A percentile compares a stretch with the other conserved stretches of the same genome.
Conservation (phyloP, 257 asterid species). For the Cynanchum wilfordii region DNA sequence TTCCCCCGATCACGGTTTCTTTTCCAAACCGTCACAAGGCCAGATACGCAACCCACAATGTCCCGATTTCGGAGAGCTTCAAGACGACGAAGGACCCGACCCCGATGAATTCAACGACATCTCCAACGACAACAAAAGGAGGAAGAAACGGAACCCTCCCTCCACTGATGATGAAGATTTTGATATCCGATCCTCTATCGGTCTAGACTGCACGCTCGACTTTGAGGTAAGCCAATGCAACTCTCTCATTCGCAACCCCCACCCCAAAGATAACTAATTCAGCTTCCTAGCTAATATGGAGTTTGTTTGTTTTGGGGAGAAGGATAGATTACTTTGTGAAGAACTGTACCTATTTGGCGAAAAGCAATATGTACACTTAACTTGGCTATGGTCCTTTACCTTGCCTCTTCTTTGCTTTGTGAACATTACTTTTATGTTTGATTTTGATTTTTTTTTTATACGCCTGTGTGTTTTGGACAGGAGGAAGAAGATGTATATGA, state of each 20-base stretch:
- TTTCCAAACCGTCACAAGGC: neutral
- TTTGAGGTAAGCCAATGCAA: constrained; percentile 50
- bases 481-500: constrained; percentile 91
- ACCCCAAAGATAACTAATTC: neutral
- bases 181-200: constrained; percentile 63
- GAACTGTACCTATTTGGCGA: too few species aligned
- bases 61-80: constrained; percentile 1
- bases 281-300: neutral
- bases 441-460: neutral
- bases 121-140: constrained; percentile 16
- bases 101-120: constrained; percentile 21
- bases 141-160: constrained; percentile 18
- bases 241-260: neutral
- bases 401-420: neutral
- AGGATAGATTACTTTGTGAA: neutral
- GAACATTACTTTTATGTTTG: neutral
- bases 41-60: neutral
- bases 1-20: neutral
- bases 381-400: neutral
- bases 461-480: constrained; percentile 30
- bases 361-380: neutral
- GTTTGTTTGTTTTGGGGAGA: neutral
- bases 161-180: constrained; percentile 31
- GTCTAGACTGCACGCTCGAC: constrained; percentile 85
- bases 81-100: constrained; percentile 24